These are phyloP conservation scores for Clonostachys byssicola DNA, from an alignment of 2,329 filamentous ascomycete species.

Conservation along the genomic window DNA sequence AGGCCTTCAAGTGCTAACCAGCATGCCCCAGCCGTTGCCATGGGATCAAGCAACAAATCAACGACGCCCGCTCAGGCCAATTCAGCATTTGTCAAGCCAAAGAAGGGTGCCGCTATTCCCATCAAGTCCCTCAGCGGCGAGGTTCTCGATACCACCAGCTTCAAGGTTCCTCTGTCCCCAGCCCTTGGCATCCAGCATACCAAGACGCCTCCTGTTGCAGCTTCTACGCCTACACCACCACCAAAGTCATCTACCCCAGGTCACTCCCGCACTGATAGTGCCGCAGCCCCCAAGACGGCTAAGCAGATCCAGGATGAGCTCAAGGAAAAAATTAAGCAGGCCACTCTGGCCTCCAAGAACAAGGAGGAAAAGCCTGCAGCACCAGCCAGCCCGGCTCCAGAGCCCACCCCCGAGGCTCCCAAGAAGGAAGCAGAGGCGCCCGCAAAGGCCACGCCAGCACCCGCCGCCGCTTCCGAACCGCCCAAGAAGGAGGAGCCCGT, in stretches of 20 bases:
- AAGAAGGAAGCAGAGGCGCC: slow-evolving; percentile 1
- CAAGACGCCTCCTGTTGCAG: slow-evolving; percentile 66
- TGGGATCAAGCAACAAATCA: slow-evolving; percentile 42
- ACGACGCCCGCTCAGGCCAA: slow-evolving; percentile 35
- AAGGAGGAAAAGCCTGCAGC: slow-evolving; percentile 21
- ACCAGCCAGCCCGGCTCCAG: slow-evolving; percentile 6
- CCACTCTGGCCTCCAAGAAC: slow-evolving; percentile 28
- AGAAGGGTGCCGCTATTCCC: slow-evolving; percentile 70
- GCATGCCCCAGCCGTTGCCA: slow-evolving; percentile 11
- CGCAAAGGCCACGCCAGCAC: slow-evolving; percentile 1
- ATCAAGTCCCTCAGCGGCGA: slow-evolving; percentile 86
- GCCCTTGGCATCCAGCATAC: slow-evolving; percentile 48
- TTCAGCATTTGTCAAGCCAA: slow-evolving; percentile 44
- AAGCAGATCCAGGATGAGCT: slow-evolving; percentile 84
- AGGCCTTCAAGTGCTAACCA: slow-evolving; percentile 64
- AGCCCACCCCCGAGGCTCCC: slow-evolving; percentile 3
- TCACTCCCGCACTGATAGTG: slow-evolving; percentile 69
- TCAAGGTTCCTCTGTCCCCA: slow-evolving; percentile 54
- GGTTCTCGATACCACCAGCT: slow-evolving; percentile 63
- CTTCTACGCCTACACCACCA: slow-evolving; percentile 75
- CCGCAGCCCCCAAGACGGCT: slow-evolving; percentile 60
- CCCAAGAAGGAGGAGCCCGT: slow-evolving; percentile 16
- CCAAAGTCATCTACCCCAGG: slow-evolving; percentile 68
- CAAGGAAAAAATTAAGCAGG: slow-evolving; percentile 71
- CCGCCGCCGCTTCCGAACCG: slow-evolving; percentile 18